Conservation (phyloP, 768 basidiomycete species). For the Serendipita sp. region DNA sequence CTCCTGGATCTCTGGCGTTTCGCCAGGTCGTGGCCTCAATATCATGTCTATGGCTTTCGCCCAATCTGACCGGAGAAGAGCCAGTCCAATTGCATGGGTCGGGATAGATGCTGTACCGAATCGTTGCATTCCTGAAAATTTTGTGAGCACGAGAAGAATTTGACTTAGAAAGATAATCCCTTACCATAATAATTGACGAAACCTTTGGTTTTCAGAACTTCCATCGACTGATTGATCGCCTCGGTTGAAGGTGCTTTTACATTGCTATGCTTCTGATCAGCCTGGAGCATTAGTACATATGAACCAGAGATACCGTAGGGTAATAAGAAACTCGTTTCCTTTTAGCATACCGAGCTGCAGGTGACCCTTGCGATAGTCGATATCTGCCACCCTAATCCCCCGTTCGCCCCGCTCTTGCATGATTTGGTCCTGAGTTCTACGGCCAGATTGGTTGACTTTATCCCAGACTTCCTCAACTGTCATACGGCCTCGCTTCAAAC, state of each 20-base stretch:
- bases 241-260: conserved; percentile 63
- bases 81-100: conserved; percentile 86
- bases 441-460: conserved; percentile 48
- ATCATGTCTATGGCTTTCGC: conserved; percentile 70
- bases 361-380: conserved; percentile 66
- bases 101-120: conserved; percentile 95
- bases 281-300: not conserved
- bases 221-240: conserved; percentile 58
- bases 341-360: conserved; percentile 92
- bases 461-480: conserved; percentile 77
- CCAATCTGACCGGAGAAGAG: conserved; percentile 82
- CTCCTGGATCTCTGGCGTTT: conserved; percentile 76
- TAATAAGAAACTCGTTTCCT: conserved; percentile 91
- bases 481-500: conserved; percentile 57
- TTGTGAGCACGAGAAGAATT: not conserved
- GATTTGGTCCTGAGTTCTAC: conserved; percentile 41
- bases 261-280: conserved; percentile 36
- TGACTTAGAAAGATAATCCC: conserved; percentile 1
- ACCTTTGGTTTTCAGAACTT: conserved; percentile 62
- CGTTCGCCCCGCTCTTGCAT: conserved; percentile 67
- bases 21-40: conserved; percentile 68
- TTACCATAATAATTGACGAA: conserved; percentile 97
- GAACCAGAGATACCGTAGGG: conserved; percentile 47
- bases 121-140: conserved; percentile 75
- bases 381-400: conserved; percentile 74